Conservation (phyloP, 169 alveolate genomes). For the Cryptosporidium ryanae region DNA sequence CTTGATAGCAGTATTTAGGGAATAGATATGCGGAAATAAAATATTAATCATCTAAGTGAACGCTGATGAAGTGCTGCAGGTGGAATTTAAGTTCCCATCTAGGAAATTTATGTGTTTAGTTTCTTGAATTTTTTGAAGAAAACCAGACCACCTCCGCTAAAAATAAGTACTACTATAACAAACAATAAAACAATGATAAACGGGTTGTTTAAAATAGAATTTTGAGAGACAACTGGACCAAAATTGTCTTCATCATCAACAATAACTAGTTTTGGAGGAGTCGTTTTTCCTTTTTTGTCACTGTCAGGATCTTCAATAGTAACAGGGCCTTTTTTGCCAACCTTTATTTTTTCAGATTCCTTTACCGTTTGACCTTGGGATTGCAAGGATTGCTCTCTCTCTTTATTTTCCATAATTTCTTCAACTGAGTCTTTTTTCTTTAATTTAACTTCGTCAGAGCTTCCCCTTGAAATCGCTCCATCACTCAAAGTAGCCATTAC, state of each 20-base stretch:
- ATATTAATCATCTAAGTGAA: too few species aligned
- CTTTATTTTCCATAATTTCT: constrained; percentile 20
- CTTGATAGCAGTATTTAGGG: too few species aligned
- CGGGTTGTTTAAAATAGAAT: constrained; percentile 27
- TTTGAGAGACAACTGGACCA: not conserved
- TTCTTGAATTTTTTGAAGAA: constrained; percentile 19
- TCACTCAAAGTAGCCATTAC: constrained; percentile 37
- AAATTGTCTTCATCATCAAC: constrained; percentile 36
- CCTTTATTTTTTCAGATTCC: constrained; percentile 21
- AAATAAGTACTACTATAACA: constrained; percentile 3
- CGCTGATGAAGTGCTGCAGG: too few species aligned
- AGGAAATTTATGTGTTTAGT: too few species aligned
- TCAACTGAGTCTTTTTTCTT: not conserved
- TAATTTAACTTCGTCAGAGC: constrained; percentile 1
- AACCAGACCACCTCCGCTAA: constrained; percentile 38
- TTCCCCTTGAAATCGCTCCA: constrained; percentile 53
- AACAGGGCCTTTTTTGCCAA: constrained; percentile 56
- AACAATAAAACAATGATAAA: constrained; percentile 18
- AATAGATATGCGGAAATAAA: too few species aligned
- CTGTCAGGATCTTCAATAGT: constrained; percentile 35
- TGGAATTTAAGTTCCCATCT: too few species aligned
- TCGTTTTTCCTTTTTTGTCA: constrained; percentile 49
- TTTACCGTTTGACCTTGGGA: constrained; percentile 39
- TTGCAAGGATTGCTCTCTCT: constrained; percentile 45
- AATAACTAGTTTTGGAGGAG: constrained; percentile 35